Base-by-base conservation (phyloP, 768 basidiomycete species). In the Sistotremastrum niveocremeum region DNA sequence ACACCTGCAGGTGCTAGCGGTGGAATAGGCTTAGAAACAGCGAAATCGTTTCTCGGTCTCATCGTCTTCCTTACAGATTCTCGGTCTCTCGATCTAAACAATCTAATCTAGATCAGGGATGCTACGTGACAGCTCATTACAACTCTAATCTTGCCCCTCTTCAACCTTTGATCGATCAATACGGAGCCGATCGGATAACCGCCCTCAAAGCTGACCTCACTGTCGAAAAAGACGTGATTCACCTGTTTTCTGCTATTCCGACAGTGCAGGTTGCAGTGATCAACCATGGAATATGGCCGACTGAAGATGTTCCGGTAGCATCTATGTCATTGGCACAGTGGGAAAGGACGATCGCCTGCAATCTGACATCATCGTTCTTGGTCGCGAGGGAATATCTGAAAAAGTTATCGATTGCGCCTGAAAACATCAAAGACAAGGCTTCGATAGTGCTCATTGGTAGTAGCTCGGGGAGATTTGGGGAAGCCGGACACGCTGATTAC, bases 391-490 rank as follows among this genome's bases (percentile, higher is more conserved):
- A 74, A 54, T 86, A 73, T 54, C 52, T 86, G 42, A 62, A 60
- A 6, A 62, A 64, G 4, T 57, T 85, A 32, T 63, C 61, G 46
- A 32, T 44, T 1, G 69, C 63, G 9, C 54, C 57, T 0, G 59
- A 63, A 10, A 63, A 61, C n/a, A 50, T 62, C 20, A 79, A 73
- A 56, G 71, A 70, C 7, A 72, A 74, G 50, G 78, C 78, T 0
- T 64, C 70, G 9, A 71, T 87, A 32, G 65, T 84, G 2, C 59
- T 85, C 36, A 70, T 85, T 42, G 84, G 84, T 7, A 80, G 79
- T 50, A 77, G 76, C 0, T 72, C 82, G 3, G 84, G 84, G 2
- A 81, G 80, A 61, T 80, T 72, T 51, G 84, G 83, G 11, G 81
- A 84, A 59, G 72, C 72, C 0, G 72, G 72, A 3, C 74, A 82